phyloP scores from a whole-genome alignment of 225 moss, liverwort and hornwort species.

The Sphagnum contortum region DNA sequence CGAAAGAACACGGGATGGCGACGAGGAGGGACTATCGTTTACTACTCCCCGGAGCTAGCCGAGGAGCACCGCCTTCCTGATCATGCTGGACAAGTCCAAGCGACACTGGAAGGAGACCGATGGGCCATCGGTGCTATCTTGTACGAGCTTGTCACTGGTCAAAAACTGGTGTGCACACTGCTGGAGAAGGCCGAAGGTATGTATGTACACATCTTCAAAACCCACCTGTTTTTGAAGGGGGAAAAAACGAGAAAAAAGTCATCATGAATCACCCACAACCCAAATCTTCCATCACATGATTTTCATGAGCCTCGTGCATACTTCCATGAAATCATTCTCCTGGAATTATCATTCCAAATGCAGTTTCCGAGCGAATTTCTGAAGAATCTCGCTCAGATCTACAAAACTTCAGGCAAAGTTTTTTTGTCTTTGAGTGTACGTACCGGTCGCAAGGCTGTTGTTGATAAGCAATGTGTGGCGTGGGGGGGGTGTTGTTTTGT shows the following conservation, averaged over 20 bases:
- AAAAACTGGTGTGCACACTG: conserved; percentile 3
- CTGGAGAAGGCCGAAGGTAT: conserved; percentile 1
- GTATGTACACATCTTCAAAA: not conserved
- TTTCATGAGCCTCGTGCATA: not conserved
- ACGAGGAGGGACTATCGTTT: not conserved
- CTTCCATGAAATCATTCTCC: not conserved
- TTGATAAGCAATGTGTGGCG: too few relatives aligned
- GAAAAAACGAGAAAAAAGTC: not conserved
- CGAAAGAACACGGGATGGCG: not conserved
- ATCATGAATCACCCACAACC: not conserved
- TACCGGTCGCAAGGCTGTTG: too few relatives aligned
- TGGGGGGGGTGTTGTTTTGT: too few relatives aligned
- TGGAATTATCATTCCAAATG: too few relatives aligned
- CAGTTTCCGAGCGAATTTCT: too few relatives aligned
- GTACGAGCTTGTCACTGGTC: not conserved
- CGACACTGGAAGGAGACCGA: conserved; percentile 1
- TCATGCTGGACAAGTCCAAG: not conserved
- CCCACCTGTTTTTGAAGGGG: not conserved
- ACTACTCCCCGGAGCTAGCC: conserved; percentile 2
- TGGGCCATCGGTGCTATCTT: conserved; percentile 5
- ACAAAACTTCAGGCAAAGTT: too few relatives aligned
- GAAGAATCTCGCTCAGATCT: too few relatives aligned
- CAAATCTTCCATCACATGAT: not conserved
- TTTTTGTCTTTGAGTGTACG: too few relatives aligned
- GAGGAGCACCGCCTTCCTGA: not conserved